Base-by-base conservation (phyloP, 495 filamentous ascomycete species). In the Talaromyces liani region DNA sequence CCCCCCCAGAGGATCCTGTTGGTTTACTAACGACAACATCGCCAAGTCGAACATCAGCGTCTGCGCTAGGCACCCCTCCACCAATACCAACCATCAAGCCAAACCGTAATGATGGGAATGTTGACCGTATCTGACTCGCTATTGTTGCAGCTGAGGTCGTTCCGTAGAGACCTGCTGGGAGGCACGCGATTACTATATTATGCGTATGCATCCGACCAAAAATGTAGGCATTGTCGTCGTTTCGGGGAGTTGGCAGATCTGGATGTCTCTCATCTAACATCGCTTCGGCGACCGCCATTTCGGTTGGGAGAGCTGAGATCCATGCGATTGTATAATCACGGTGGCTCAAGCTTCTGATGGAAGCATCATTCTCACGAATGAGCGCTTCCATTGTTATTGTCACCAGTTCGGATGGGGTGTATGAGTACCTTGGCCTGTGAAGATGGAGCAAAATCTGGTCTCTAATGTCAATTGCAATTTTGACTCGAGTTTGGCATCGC, bases 51-150 rank as follows among this genome's bases (percentile, higher is more conserved):
- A 73, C 69, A 65, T 73, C 69, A 45, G 33, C 25, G 24, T 49
- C 25, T 60, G 18, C 36, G 18, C 54, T 57, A 34, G 64, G 60
- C 10, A 76, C 69, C 3, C 75, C 75, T n/a, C 77, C 77, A 33
- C 75, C 71, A 54, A 80, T 77, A 8, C 78, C 77, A 6, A 80
- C 74, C 69, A 78, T 69, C 6, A 81, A 60, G 33, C 72, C 68
- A 45, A 74, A 72, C 41, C 65, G 56, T 63, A 81, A 72, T 2
- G 62, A 62, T 22, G 60, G 61, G 63, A 80, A 81, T 25, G 65
- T 79, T 27, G 65, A 58, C 6, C 22, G 59, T 66, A 78, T 70
- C 10, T 73, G 63, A 20, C 31, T 66, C 8, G 75, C 73, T 0
- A 75, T 68, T 2, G 64, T 62, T 7, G 70, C 65, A 20, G 79